phyloP scores from a whole-genome alignment of 2,329 filamentous ascomycete species.

The Dactylellina drechsleri region DNA sequence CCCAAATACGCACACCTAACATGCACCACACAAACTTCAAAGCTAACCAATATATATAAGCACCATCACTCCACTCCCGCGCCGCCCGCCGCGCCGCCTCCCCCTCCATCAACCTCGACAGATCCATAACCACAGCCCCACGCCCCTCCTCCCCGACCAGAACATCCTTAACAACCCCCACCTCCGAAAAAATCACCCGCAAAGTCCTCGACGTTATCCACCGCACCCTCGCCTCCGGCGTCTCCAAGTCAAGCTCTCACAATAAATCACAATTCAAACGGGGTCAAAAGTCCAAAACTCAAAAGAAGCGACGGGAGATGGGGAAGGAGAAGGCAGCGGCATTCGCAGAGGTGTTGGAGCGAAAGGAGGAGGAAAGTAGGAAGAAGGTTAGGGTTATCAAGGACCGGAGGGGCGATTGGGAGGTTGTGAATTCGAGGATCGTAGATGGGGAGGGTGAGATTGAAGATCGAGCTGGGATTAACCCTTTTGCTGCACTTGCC shows the following conservation, averaged over 20 bases:
- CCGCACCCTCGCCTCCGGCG: slow-evolving; percentile 42
- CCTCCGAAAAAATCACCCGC: slow-evolving; percentile 45
- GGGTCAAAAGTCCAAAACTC: slow-evolving; percentile 41
- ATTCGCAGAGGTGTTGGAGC: slow-evolving; percentile 35
- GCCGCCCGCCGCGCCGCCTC: slow-evolving; percentile 78
- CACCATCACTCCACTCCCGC: slow-evolving; percentile 69
- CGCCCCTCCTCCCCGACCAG: slow-evolving; percentile 59
- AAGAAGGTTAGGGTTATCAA: slow-evolving; percentile 47
- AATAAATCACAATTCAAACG: slow-evolving; percentile 34
- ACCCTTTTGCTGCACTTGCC: slow-evolving; percentile 45
- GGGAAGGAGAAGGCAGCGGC: slow-evolving; percentile 51
- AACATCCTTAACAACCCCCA: slow-evolving; percentile 58
- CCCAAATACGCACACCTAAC: slow-evolving; percentile 4
- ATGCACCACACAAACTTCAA: not conserved
- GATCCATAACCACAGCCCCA: slow-evolving; percentile 72
- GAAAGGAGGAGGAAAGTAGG: slow-evolving; percentile 37
- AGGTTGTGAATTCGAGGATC: slow-evolving; percentile 40
- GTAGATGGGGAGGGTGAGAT: slow-evolving; percentile 30
- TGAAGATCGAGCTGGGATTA: slow-evolving; percentile 9
- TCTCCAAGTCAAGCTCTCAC: slow-evolving; percentile 34
- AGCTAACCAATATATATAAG: slow-evolving; percentile 1
- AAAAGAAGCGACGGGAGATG: slow-evolving; percentile 46
- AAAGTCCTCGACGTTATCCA: slow-evolving; percentile 54
- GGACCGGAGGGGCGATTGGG: slow-evolving; percentile 45
- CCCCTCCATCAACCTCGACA: slow-evolving; percentile 76